A percentile compares a stretch with the other conserved stretches of the same genome.
Conservation (phyloP, 495 filamentous ascomycete genomes). For the Talaromyces nanjingensis region DNA sequence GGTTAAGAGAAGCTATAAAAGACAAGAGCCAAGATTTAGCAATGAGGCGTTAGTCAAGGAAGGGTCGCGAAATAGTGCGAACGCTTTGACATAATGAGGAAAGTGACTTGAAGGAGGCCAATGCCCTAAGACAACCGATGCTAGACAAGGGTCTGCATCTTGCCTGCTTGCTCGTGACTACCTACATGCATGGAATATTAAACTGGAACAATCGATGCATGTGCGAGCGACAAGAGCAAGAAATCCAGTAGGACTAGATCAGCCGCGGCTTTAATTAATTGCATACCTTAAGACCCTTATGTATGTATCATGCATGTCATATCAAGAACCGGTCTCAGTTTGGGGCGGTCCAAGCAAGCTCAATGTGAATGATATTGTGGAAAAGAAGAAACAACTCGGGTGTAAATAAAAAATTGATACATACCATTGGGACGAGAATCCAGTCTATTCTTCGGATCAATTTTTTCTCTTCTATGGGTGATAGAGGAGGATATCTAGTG, state of each 20-base stretch:
- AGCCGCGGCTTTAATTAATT: neutral
- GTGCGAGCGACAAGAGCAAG: neutral
- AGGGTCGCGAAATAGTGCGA: neutral
- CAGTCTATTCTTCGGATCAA: slow-evolving; percentile 35
- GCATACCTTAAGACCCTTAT: neutral
- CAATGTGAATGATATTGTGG: neutral
- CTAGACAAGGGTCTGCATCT: neutral
- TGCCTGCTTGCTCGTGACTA: neutral
- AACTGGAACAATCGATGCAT: neutral
- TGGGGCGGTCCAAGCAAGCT: neutral
- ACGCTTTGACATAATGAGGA: neutral
- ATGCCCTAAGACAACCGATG: neutral
- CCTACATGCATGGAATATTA: neutral
- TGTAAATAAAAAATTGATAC: slow-evolving; percentile 3
- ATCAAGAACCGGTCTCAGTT: neutral
- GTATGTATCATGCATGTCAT: neutral
- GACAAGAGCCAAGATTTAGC: neutral
- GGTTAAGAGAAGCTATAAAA: slow-evolving; percentile 10
- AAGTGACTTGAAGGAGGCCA: neutral
- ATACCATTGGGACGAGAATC: slow-evolving; percentile 35
- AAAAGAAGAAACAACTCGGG: neutral
- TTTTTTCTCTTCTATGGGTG: slow-evolving; percentile 22
- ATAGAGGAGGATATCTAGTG: slow-evolving; percentile 4
- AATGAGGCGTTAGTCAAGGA: neutral
- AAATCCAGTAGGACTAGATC: neutral